Evolutionary conservation across 306 rosid species (phyloP), one percentile per base, ranked within the genome.

Genomic region (Psophocarpus tetragonolobus): DNA sequence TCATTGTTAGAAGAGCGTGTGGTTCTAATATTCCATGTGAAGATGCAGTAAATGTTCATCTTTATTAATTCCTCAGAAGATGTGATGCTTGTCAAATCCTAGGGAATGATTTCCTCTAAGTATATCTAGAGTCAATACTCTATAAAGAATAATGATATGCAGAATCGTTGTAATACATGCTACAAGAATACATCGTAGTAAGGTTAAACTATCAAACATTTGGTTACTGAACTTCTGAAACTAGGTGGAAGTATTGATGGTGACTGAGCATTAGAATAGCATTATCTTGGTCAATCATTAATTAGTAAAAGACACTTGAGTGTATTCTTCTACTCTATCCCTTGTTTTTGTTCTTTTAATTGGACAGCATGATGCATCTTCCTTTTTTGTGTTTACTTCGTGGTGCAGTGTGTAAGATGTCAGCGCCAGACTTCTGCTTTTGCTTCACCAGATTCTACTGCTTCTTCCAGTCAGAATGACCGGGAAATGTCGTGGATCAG

Each of bases 341-440:
- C 5, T 27, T 21, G n/a, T 11, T 14, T 17, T 20, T 11, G 8
- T 21, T 20, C 5, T 58, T 61, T 61, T 32, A 15, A 44, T 60
- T 7, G 47, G 3, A 8, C 24, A 27, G 18, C 24, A 45, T 6
- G 45, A 18, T 11, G 8, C 26, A 24, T 17, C 45, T 73, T 74
- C 77, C 50, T 7, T 68, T 63, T 20, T 50, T 83, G 63, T 44
- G 76, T 79, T 53, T 58, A 15, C 53, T 58, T 76, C 45, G 51
- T 76, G 79, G 57, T 89, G 90, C 92, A 95, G 99, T 95, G 99
- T 81, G 90, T 92, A 83, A 84, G 99, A 85, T 95, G 99, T 85
- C 84, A 91, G 88, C 88, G 99, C 84, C 99, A 95, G 85, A 95
- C 99, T 36, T 91, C 96, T 23, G 96, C 97, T 45, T 92, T 95